Evolutionary conservation across 2,329 filamentous ascomycete genomes (phyloP).

Genomic region (Scorias spongiosa): DNA sequence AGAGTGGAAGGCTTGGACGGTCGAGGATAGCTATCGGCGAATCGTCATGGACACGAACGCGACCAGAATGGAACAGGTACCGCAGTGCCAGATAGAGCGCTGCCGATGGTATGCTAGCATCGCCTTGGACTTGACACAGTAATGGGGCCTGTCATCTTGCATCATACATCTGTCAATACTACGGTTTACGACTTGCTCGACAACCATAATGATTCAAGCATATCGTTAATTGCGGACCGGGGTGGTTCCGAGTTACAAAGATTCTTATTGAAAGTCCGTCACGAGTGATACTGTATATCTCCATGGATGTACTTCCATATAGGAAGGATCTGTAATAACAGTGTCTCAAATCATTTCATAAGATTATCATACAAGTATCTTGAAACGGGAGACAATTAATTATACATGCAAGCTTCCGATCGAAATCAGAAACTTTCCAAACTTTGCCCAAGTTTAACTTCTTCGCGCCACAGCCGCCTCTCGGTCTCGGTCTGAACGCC

Average conservation of each 20-base stretch:
- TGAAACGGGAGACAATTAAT: too few species aligned
- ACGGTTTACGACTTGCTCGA: too few species aligned
- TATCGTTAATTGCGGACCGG: too few species aligned
- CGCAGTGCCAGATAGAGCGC: conserved; percentile 22
- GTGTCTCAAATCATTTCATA: too few species aligned
- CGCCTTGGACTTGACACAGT: conserved; percentile 34
- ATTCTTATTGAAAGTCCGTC: too few species aligned
- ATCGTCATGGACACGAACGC: conserved; percentile 24
- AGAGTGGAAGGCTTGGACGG: conserved; percentile 35
- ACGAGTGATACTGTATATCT: too few species aligned
- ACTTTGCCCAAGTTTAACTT: conserved; percentile 24
- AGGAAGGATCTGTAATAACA: too few species aligned
- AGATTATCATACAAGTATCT: too few species aligned
- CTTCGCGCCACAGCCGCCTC: conserved; percentile 39
- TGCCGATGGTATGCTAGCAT: conserved; percentile 38
- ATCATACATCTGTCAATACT: neutral
- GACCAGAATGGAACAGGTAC: conserved; percentile 26
- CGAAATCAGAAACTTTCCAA: conserved; percentile 5
- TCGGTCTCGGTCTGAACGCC: conserved; percentile 38
- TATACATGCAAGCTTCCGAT: neutral
- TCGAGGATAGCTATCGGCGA: conserved; percentile 13
- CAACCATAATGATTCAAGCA: too few species aligned
- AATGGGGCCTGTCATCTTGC: neutral
- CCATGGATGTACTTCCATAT: too few species aligned
- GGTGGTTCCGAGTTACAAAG: too few species aligned